These are phyloP conservation scores for Pyricularia pennisetigena DNA, from an alignment of 2,329 filamentous ascomycete species.

Conservation along the genomic window DNA sequence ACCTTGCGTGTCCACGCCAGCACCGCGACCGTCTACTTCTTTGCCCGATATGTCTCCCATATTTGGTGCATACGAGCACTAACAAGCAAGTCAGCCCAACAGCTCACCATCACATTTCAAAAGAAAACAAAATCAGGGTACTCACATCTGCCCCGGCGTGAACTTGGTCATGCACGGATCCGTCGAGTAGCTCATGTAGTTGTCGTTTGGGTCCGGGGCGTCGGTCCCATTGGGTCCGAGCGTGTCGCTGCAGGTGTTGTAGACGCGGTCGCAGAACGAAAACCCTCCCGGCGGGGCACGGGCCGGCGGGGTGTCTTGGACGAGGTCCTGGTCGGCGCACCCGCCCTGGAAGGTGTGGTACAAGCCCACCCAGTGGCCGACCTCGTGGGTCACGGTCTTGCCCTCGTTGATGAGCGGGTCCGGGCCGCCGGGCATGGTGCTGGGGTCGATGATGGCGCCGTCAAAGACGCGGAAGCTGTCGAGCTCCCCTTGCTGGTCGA, in stretches of 20 bases:
- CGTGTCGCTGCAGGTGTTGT: constrained; percentile 19
- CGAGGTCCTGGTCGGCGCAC: constrained; percentile 8
- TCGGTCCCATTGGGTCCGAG: background rate
- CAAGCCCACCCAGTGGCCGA: constrained; percentile 39
- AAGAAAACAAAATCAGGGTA: background rate
- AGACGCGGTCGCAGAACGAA: constrained; percentile 24
- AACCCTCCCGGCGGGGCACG: constrained; percentile 15
- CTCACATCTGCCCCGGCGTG: background rate
- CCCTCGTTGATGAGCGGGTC: constrained; percentile 3
- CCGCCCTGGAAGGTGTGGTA: constrained; percentile 31
- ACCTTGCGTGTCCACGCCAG: background rate
- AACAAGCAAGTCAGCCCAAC: background rate
- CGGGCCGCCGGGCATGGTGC: constrained; percentile 13
- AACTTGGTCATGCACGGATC: constrained; percentile 1
- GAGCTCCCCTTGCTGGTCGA: constrained; percentile 7
- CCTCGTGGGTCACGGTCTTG: constrained; percentile 25
- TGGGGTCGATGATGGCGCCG: constrained; percentile 1
- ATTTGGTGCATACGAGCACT: background rate
- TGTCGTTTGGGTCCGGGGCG: constrained; percentile 22
- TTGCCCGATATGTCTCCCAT: background rate
- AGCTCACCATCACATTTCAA: background rate
- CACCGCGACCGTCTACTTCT: background rate
- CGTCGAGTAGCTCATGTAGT: constrained; percentile 26
- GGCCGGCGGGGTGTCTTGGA: constrained; percentile 28
- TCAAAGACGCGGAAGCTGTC: constrained; percentile 7